Percentiles rank a stretch among this genome's conserved stretches.
Conservation (phyloP, 345 rosid species). For the Dimocarpus longan region DNA sequence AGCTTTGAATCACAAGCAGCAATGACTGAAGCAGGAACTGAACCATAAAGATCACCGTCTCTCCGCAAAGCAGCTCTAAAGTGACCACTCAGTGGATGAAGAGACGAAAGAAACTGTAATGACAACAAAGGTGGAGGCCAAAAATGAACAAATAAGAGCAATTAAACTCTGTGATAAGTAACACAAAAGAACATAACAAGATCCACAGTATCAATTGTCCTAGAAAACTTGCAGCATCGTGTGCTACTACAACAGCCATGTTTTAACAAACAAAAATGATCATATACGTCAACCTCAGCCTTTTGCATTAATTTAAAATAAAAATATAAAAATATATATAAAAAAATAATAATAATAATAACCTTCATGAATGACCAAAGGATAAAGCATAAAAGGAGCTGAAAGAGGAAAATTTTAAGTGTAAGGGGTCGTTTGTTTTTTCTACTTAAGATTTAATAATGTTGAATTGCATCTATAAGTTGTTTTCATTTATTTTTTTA, state of each 20-base stretch:
- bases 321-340: too few relatives aligned
- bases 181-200: neutral
- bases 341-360: too few relatives aligned
- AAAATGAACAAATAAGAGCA: neutral
- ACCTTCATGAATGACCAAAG: constrained; percentile 1
- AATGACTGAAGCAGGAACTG: constrained; percentile 74
- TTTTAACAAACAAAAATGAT: neutral
- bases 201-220: neutral
- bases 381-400: neutral
- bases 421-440: too few relatives aligned
- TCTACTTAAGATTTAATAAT: too few relatives aligned
- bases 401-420: neutral
- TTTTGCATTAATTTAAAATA: neutral
- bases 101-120: constrained; percentile 65
- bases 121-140: constrained; percentile 16
- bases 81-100: constrained; percentile 79
- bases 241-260: neutral
- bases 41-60: constrained; percentile 59
- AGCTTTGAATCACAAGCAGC: constrained; percentile 70
- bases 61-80: constrained; percentile 71
- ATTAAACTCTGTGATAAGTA: constrained; percentile 9
- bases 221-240: neutral
- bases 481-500: too few relatives aligned
- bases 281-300: constrained; percentile 2
- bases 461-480: too few relatives aligned